Base-by-base conservation (phyloP, 2,329 filamentous ascomycete genomes). In the Plectosphaerella plurivora region DNA sequence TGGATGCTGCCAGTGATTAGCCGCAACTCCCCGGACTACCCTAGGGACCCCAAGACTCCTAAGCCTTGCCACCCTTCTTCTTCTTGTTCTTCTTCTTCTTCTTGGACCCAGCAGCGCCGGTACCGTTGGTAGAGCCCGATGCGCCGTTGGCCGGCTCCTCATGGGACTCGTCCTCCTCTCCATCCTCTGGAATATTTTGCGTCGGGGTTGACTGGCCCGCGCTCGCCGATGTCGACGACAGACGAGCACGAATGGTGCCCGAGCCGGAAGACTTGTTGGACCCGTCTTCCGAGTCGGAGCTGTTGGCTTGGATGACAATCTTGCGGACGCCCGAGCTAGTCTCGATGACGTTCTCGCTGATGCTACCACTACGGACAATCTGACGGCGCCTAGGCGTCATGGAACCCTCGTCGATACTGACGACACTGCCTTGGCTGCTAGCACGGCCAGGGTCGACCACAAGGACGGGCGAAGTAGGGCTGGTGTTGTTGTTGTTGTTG, bases 61-160 rank as follows among this genome's bases (percentile, higher is more conserved):
- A 65, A 3, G 59, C 65, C 54, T 64, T 68, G 28, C 63, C 60
- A 52, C 65, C 71, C 52, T 66, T 67, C 62, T 72, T 72, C 61
- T 69, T 73, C 45, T 67, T 71, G 57, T 70, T 70, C 57, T 68
- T 68, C 60, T 68, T 70, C 28, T 60, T 61, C 47, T 61, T 59
- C 45, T 54, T 57, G 52, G 35, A 47, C 12, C 50, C 52, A 10
- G 55, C 42, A 22, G 53, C 61, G 16, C 53, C 51, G 2, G 53
- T 52, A 33, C 57, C 57, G 35, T 55, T 53, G 7, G 54, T 53
- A 9, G 49, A 52, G 20, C 45, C 53, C 7, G 52, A 49, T 15
- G 49, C 52, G 5, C 50, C 54, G 14, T 48, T 51, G 7, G 52
- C 16, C 20, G 18, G n/a, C 49, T 18, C 46, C 47, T 37, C 33